Base-by-base conservation (phyloP, 192 early-diverging fungal species). In the Chytriomyces hyalinus region DNA sequence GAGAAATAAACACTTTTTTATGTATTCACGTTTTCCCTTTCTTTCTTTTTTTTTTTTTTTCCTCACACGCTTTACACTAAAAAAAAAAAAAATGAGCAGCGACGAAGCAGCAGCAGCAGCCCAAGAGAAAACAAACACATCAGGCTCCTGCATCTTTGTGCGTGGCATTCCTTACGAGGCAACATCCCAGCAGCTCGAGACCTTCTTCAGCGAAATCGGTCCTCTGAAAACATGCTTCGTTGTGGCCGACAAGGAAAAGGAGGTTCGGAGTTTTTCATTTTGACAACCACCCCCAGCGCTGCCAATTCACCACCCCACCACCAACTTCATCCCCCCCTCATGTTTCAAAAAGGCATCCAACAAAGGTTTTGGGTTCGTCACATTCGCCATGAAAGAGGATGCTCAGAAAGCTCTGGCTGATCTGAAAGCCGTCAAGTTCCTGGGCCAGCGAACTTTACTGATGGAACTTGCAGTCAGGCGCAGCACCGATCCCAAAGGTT, bases 351-450 rank as follows among this genome's bases (percentile, higher is more conserved):
- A 78, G 44, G 62, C 84, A 20, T 82, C 47, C 11, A 95, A 95
- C 82, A 92, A 89, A 59, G 97, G 97, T 6, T 97, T 90, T 83
- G 97, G 97, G 17, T 98, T 94, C 82, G 96, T 98, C 6, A 91
- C 94, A 76, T 98, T 91, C 78, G 92, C 91, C 3, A 65, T 94
- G 45, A 81, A 85, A 26, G 92, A 94, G 53, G 94, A 95, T 83
- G 94, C 95, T 2, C 82, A 88, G 43, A 84, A 88, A 28, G 97
- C 97, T 2, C 65, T 98, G 43, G 81, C 86, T 36, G 91, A 93
- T 65, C 85, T 98, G 10, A 88, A 92, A 53, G 86, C 91, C 45
- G 82, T 77, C 11, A 92, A 93, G 79, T 98, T 98, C 81, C 80
- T 86, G 71, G 86, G 20, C 76, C 75, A 88, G 67, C 80, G 91